Evolutionary conservation across 2,329 filamentous ascomycete genomes (phyloP), one percentile per base, ranked within the genome.

Genomic region (Bipolaris oryzae): DNA sequence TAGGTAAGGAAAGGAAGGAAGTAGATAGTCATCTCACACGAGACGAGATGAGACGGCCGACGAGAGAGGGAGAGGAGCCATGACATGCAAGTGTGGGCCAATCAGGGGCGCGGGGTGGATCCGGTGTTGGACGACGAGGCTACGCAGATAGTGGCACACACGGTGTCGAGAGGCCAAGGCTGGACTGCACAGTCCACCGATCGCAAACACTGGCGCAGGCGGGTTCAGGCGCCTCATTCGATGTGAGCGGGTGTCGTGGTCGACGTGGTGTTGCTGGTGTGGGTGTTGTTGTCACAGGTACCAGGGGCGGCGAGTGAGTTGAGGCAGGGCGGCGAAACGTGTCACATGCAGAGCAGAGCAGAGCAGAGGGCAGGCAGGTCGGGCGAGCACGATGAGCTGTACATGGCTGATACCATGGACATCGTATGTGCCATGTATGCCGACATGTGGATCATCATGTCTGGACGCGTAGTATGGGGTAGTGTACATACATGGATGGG

Each of bases 311-410:
- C 45, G 34, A 44, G 42, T 34, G 45, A 44, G 49, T 35, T 39
- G 49, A 50, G 53, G 51, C 47, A 48, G 43, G 58, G 23, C 53
- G 60, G 53, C 48, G 57, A 61, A 59, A 64, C 64, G 66, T 68
- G 64, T 64, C 66, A 64, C 58, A 60, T 62, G 64, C 59, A 48
- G 3, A 21, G 3, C n/a, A n/a, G n/a, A n/a, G 21, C 21, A 5
- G 39, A 60, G 54, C 59, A 49, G 42, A 60, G 54, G 62, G 64
- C 61, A 68, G 56, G 62, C 63, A 68, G 53, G 62, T 64, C 41
- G 56, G 53, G 60, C 66, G 63, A 65, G 21, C 16, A 43, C n/a
- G 37, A 56, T 41, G 61, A 44, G 38, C 23, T 55, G 48, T 49
- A 38, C 13, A 35, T 37, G 25, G 25, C 25, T 28, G 9, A 28